Conservation (phyloP, 352 stramenopile genomes). For the Aphanomyces stellatus region DNA sequence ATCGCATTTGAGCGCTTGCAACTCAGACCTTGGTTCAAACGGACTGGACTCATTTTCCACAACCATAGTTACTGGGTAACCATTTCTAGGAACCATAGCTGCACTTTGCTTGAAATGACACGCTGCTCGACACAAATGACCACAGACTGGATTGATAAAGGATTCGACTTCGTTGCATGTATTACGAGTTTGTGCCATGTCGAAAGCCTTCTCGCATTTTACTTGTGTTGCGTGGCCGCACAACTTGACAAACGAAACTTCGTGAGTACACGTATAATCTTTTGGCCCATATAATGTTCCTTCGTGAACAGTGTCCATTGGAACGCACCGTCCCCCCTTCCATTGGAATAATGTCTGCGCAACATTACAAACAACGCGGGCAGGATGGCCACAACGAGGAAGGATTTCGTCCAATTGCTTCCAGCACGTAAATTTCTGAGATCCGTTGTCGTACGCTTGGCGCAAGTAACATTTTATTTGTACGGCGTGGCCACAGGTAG, state of each 20-base stretch:
- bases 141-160: slow-evolving; percentile 58
- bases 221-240: slow-evolving; percentile 52
- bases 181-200: slow-evolving; percentile 36
- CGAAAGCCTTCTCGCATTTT: slow-evolving; percentile 62
- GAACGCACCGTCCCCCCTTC: slow-evolving; percentile 31
- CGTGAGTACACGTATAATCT: slow-evolving; percentile 55
- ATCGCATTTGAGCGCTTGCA: slow-evolving; percentile 11
- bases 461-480: slow-evolving; percentile 51
- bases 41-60: slow-evolving; percentile 12
- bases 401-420: slow-evolving; percentile 42
- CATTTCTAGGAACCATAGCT: slow-evolving; percentile 19
- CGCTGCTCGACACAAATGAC: slow-evolving; percentile 42
- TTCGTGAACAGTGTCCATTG: slow-evolving; percentile 44
- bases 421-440: slow-evolving; percentile 38
- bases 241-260: slow-evolving; percentile 45
- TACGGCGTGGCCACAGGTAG: slow-evolving; percentile 53
- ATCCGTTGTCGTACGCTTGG: slow-evolving; percentile 25
- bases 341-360: slow-evolving; percentile 39
- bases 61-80: slow-evolving; percentile 18
- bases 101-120: slow-evolving; percentile 28
- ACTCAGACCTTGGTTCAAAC: slow-evolving; percentile 7
- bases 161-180: slow-evolving; percentile 39
- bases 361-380: slow-evolving; percentile 36
- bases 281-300: slow-evolving; percentile 48
- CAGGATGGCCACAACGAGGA: slow-evolving; percentile 60